Percentiles rank a stretch among this genome's conserved stretches.
Evolutionary conservation across 345 rosid species (phyloP).

Genomic region (Moricandia arvensis): DNA sequence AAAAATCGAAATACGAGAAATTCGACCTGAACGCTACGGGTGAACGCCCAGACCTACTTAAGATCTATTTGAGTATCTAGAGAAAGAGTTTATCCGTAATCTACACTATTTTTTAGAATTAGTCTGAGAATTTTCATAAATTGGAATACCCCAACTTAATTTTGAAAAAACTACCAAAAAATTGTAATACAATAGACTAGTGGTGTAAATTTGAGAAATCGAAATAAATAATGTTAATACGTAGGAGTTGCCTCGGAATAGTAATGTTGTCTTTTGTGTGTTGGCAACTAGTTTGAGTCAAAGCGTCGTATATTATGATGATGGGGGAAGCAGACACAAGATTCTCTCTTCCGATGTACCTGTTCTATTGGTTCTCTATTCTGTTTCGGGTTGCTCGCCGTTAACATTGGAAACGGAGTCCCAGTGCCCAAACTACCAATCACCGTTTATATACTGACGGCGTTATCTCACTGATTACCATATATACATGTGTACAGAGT

Average conservation of each 20-base stretch:
- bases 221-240: not conserved
- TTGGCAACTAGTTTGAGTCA: not conserved
- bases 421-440: not conserved
- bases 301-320: not conserved
- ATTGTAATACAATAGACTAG: too few species aligned
- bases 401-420: slow-evolving; percentile 10
- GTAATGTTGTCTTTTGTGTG: not conserved
- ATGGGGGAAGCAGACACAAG: slow-evolving; percentile 39
- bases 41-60: too few species aligned
- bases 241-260: not conserved
- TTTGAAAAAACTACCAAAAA: too few species aligned
- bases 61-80: too few species aligned
- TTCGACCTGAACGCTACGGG: too few species aligned
- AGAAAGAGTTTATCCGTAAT: too few species aligned
- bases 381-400: slow-evolving; percentile 23
- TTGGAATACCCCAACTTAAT: too few species aligned
- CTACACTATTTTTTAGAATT: too few species aligned
- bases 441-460: slow-evolving; percentile 28
- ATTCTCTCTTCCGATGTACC: slow-evolving; percentile 33
- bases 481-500: slow-evolving; percentile 18
- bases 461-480: not conserved
- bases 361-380: slow-evolving; percentile 15
- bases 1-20: too few species aligned
- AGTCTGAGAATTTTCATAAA: too few species aligned
- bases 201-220: not conserved